phyloP scores from a whole-genome alignment of 176 grass and related monocot genomes.

The Tillandsia leiboldiana region DNA sequence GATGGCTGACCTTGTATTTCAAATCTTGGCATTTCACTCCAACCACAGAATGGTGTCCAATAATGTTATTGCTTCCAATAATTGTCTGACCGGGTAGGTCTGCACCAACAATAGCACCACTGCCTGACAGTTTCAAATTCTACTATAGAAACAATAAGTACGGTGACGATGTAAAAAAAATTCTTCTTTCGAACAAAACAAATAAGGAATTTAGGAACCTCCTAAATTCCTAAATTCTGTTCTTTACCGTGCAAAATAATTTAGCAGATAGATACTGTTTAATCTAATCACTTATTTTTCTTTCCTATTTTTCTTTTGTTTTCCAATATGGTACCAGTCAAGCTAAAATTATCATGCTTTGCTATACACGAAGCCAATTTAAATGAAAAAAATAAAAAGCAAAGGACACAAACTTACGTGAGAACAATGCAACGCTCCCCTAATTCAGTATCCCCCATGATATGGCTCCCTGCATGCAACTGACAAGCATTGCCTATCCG shows the following conservation, averaged over 20 bases:
- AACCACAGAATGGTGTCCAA: slow-evolving; percentile 69
- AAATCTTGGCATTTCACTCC: slow-evolving; percentile 88
- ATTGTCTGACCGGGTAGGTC: slow-evolving; percentile 58
- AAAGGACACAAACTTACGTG: slow-evolving; percentile 28
- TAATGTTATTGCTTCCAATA: slow-evolving; percentile 62
- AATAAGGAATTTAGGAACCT: not conserved
- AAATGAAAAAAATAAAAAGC: not conserved
- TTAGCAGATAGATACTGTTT: not conserved
- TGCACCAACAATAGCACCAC: slow-evolving; percentile 89
- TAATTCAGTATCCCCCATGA: slow-evolving; percentile 58
- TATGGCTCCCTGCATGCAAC: slow-evolving; percentile 58
- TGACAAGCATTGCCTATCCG: slow-evolving; percentile 69
- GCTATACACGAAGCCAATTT: not conserved
- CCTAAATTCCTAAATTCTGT: not conserved
- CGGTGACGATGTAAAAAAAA: not conserved
- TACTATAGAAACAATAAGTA: slow-evolving; percentile 4
- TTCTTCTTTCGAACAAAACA: not conserved
- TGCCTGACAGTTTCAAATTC: slow-evolving; percentile 40
- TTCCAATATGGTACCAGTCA: not conserved
- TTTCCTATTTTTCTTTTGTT: not conserved
- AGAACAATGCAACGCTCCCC: slow-evolving; percentile 57
- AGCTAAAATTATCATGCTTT: not conserved
- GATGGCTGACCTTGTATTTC: slow-evolving; percentile 75
- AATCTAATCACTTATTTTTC: not conserved
- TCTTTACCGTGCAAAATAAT: not conserved